Evolutionary conservation across 129 eudicot species (phyloP), one percentile per base, ranked within the genome.

Genomic region (Pseudognaphalium luteoalbum): DNA sequence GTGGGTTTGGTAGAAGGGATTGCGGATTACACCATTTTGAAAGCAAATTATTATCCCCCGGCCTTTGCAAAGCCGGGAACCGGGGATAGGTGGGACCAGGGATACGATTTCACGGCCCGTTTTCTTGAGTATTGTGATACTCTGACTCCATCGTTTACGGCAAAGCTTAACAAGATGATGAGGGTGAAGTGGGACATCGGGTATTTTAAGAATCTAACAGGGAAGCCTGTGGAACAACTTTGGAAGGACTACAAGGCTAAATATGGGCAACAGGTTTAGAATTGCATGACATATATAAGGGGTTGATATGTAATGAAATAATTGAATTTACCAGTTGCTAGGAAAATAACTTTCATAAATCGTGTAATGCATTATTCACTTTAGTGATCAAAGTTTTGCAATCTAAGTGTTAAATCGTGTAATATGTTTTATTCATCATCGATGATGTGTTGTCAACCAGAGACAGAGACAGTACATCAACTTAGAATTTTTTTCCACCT

Each of bases 81-180:
- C 1, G 82, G 76, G 71, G 54, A 29, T 19, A 70, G 6, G 50
- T 73, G 78, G 78, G 78, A 73, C 25, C 25, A 73, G 25, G 78
- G 78, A 37, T 60, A 73, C 4, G 70, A 74, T 61, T 11, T 41
- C 12, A 74, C 78, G n/a, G 78, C 78, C 44, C 78, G 70, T 28
- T 78, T 78, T 61, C 77, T 78, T 0, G 82, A 78, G 65, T 78
- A 70, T 47, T 78, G 82, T 47, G 77, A 71, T 44, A 51, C 29
- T 16, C 33, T 78, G 1, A 34, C 33, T 7, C 70, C 76, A 4
- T 16, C 25, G 7, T 78, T 78, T 71, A 25, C 19, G 12, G 62
- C 77, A 4, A 71, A 70, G 58, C 56, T 78, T 42, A 78, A 78
- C 54, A 62, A 78, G 21, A 60, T 42, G 76, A 78, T 78, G 63